A percentile compares a stretch with the other conserved stretches of the same genome.
Conservation (phyloP, 345 rosid species). For the Eucalyptus fibrosa region DNA sequence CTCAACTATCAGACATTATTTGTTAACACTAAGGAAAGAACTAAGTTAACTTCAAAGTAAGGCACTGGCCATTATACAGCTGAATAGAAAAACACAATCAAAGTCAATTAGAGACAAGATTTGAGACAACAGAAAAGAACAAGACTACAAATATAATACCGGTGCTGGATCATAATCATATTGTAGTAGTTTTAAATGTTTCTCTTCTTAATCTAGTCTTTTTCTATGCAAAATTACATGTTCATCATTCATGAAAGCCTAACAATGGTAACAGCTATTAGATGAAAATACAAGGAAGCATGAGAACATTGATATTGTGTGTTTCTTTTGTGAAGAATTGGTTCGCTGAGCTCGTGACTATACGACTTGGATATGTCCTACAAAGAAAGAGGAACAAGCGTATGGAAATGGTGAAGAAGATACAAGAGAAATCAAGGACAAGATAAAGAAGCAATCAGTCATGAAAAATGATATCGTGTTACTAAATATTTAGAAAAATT, state of each 20-base stretch:
- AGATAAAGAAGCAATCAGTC: background rate
- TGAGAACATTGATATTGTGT: background rate
- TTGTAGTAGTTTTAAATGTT: background rate
- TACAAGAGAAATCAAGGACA: background rate
- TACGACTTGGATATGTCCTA: background rate
- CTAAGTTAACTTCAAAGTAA: background rate
- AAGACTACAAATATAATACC: background rate
- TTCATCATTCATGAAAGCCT: background rate
- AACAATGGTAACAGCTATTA: background rate
- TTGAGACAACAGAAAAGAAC: background rate
- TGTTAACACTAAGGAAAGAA: background rate
- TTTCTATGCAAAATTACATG: background rate
- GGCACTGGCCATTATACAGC: background rate
- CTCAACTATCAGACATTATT: background rate
- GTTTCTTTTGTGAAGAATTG: background rate
- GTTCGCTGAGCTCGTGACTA: background rate
- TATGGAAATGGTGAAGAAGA: background rate
- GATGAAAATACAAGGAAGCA: background rate
- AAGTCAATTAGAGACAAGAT: background rate
- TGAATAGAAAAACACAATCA: background rate
- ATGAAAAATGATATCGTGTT: background rate
- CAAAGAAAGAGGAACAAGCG: background rate
- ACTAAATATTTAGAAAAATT: background rate
- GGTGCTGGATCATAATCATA: background rate
- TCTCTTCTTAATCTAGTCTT: background rate